Percentiles rank a stretch among this genome's conserved stretches.
Conservation (phyloP, 441 rosid genomes). For the Pelargonium cotyledonis region DNA sequence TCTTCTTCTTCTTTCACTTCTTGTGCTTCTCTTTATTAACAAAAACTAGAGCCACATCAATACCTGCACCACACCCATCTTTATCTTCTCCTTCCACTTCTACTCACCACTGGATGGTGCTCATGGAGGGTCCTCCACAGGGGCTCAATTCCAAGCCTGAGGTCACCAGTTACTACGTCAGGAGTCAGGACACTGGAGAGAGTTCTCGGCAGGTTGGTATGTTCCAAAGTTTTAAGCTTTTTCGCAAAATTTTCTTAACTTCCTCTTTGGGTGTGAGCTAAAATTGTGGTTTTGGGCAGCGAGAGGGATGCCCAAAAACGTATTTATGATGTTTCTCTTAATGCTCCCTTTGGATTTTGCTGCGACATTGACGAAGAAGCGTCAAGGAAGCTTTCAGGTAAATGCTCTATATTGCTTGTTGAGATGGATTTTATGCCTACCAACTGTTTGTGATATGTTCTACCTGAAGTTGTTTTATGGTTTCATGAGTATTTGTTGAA, state of each 20-base stretch:
- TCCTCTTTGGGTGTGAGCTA: conserved; percentile 5
- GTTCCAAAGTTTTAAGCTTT: background rate
- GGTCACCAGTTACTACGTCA: too few species aligned
- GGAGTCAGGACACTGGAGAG: too few species aligned
- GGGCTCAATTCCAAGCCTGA: conserved; percentile 42
- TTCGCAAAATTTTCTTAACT: too few species aligned
- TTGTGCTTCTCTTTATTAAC: too few species aligned
- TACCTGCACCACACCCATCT: conserved; percentile 21
- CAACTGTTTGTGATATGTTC: background rate
- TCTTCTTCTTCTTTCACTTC: too few species aligned
- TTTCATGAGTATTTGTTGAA: background rate
- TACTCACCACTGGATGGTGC: conserved; percentile 52
- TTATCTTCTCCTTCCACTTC: conserved; percentile 13
- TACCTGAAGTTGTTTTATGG: background rate
- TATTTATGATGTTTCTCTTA: conserved; percentile 56
- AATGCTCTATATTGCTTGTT: conserved; percentile 25
- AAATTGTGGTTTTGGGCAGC: conserved; percentile 28
- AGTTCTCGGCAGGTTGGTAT: too few species aligned
- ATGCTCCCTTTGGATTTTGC: conserved; percentile 59
- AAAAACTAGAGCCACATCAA: too few species aligned
- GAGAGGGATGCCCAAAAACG: conserved; percentile 67
- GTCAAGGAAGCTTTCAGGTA: conserved; percentile 51
- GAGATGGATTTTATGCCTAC: background rate
- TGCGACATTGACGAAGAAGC: conserved; percentile 61
- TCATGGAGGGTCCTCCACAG: conserved; percentile 47